phyloP scores from a whole-genome alignment of 129 eudicot species.

The Lonicera japonica region DNA sequence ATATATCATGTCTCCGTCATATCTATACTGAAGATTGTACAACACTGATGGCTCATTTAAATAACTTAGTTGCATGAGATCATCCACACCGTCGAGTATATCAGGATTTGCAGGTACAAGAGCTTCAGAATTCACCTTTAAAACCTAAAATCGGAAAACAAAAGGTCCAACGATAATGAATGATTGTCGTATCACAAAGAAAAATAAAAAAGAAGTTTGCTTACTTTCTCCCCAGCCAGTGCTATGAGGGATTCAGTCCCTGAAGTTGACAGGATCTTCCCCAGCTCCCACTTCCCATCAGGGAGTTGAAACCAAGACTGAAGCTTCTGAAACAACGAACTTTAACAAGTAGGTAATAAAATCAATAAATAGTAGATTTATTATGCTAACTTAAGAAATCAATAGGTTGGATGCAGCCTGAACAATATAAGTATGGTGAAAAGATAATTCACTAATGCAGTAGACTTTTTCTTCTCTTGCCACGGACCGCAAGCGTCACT shows the following conservation, averaged over 20 bases:
- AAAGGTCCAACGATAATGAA: constrained; percentile 1
- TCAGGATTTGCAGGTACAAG: constrained; percentile 91
- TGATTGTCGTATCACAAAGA: constrained; percentile 6
- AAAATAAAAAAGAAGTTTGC: constrained; percentile 6
- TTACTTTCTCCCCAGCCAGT: constrained; percentile 70
- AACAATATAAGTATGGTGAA: background rate
- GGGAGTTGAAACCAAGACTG: constrained; percentile 81
- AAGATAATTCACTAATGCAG: background rate
- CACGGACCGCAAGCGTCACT: no score
- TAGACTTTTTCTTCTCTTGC: constrained; percentile 1
- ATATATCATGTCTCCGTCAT: constrained; percentile 70
- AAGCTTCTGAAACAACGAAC: constrained; percentile 63
- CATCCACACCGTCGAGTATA: constrained; percentile 96
- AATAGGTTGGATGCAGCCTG: background rate
- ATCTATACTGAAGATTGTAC: constrained; percentile 88
- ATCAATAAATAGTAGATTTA: constrained; percentile 11
- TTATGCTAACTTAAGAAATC: background rate
- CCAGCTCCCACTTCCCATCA: constrained; percentile 95
- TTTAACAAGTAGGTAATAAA: constrained; percentile 17
- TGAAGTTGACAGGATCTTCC: constrained; percentile 54
- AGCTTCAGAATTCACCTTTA: constrained; percentile 54
- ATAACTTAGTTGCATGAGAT: constrained; percentile 97
- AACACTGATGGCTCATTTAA: constrained; percentile 86
- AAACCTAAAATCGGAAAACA: constrained; percentile 45
- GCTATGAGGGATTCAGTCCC: constrained; percentile 68